Evolutionary conservation across 2,329 filamentous ascomycete genomes (phyloP).

Genomic region (Lasiodiplodia sp.): DNA sequence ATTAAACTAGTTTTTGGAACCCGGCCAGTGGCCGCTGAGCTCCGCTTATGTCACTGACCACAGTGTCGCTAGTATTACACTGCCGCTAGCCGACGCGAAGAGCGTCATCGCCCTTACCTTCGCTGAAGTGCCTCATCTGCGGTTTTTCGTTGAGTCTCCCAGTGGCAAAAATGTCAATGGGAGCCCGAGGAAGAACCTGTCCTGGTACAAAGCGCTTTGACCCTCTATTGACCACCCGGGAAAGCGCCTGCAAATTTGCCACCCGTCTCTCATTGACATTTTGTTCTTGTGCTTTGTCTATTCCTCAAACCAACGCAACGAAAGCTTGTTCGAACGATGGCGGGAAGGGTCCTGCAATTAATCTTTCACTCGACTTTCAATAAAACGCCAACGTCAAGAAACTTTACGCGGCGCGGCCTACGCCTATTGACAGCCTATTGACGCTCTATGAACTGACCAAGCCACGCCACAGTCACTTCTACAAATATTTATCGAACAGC

Average conservation of each 20-base stretch:
- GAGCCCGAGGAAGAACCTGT: constrained; percentile 10
- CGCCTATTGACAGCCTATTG: not conserved
- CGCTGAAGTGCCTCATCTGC: not conserved
- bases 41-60: constrained; percentile 2
- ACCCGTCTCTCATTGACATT: not conserved
- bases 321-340: too few species aligned
- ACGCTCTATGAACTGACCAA: not conserved
- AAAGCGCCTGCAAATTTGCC: not conserved
- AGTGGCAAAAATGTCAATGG: not conserved
- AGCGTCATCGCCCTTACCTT: not conserved
- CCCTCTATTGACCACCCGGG: not conserved
- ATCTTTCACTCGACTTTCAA: not conserved
- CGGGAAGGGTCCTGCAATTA: too few species aligned
- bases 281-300: too few species aligned
- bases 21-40: not conserved
- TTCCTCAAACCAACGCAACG: too few species aligned
- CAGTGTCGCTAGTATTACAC: constrained; percentile 20
- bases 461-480: not conserved
- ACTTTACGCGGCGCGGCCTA: too few species aligned
- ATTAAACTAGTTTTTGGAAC: constrained; percentile 16
- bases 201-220: not conserved
- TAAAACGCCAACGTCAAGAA: not conserved
- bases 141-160: constrained; percentile 7
- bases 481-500: not conserved
- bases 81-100: constrained; percentile 7